These are phyloP conservation scores for Yarrowia sp. DNA, from an alignment of 805 yeast species.

Conservation along the genomic window DNA sequence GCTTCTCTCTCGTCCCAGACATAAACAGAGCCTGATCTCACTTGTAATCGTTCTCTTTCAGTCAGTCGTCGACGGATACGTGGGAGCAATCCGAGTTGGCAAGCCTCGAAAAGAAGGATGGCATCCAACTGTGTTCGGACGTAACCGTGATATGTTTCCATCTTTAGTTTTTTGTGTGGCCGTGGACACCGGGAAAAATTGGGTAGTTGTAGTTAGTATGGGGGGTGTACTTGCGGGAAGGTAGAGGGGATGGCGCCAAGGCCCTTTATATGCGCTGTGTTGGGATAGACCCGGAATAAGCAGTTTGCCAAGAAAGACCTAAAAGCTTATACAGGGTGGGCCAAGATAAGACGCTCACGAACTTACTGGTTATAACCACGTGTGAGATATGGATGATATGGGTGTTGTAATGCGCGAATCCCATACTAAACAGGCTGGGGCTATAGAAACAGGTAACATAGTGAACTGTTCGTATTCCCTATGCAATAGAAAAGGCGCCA, in stretches of 20 bases:
- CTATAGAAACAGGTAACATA: no score
- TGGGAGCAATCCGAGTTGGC: constrained; percentile 54
- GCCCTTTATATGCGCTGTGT: constrained; percentile 21
- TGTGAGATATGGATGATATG: no score
- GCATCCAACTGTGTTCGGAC: constrained; percentile 61
- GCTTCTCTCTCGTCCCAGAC: constrained; percentile 71
- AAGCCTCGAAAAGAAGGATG: constrained; percentile 60
- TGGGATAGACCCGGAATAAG: constrained; percentile 25
- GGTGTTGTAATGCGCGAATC: no score
- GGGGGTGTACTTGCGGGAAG: neutral
- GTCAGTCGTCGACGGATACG: constrained; percentile 55
- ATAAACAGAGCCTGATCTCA: constrained; percentile 58
- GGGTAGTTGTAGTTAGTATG: constrained; percentile 23
- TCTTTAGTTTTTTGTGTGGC: constrained; percentile 32
- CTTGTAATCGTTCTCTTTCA: constrained; percentile 51
- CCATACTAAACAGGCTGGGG: no score
- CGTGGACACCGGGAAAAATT: constrained; percentile 47
- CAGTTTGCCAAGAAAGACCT: constrained; percentile 22
- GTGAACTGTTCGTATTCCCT: neutral
- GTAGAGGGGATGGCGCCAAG: constrained; percentile 15
- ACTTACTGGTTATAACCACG: neutral
- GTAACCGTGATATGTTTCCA: constrained; percentile 62
- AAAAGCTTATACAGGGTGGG: constrained; percentile 24
- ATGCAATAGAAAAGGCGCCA: neutral
- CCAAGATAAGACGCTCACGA: constrained; percentile 8